Percentiles rank a stretch among this genome's conserved stretches.
phyloP scores from a whole-genome alignment of 805 yeast genomes.

The Ogataea paradorogensis region DNA sequence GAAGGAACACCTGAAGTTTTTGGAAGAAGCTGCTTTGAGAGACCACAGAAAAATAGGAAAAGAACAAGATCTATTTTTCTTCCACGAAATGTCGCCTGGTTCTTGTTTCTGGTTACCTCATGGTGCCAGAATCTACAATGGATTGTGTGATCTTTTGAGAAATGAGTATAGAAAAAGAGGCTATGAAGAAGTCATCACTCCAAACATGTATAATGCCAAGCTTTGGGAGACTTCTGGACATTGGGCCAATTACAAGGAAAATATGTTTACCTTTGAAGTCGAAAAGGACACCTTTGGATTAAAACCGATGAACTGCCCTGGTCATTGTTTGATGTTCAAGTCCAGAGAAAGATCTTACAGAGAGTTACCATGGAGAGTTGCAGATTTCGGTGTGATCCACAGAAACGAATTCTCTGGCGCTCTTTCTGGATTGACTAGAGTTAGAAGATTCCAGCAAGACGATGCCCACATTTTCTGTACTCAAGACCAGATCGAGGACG shows the following conservation, averaged over 20 bases:
- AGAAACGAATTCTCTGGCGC: slow-evolving; percentile 97
- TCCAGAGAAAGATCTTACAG: slow-evolving; percentile 92
- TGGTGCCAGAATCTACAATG: slow-evolving; percentile 95
- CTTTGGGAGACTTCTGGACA: slow-evolving; percentile 99
- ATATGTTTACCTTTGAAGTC: slow-evolving; percentile 95
- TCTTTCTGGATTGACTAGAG: slow-evolving; percentile 90
- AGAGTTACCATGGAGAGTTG: slow-evolving; percentile 98
- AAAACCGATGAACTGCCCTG: slow-evolving; percentile 92
- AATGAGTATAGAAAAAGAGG: slow-evolving; percentile 89
- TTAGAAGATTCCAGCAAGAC: slow-evolving; percentile 98
- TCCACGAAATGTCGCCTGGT: slow-evolving; percentile 97
- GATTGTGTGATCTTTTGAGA: slow-evolving; percentile 76
- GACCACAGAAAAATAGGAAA: slow-evolving; percentile 95
- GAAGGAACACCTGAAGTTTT: slow-evolving; percentile 91
- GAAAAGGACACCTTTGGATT: slow-evolving; percentile 94
- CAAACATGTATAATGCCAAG: slow-evolving; percentile 96
- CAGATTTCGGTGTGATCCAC: slow-evolving; percentile 96
- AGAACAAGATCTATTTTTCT: slow-evolving; percentile 93
- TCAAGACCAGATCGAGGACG: slow-evolving; percentile 82
- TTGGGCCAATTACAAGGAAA: slow-evolving; percentile 96
- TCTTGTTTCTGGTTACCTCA: slow-evolving; percentile 99
- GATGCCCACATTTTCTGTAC: slow-evolving; percentile 98
- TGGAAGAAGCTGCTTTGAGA: slow-evolving; percentile 94
- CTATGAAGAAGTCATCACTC: slow-evolving; percentile 97
- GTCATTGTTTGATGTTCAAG: slow-evolving; percentile 91